Evolutionary conservation across 2,329 filamentous ascomycete species (phyloP), one percentile per base, ranked within the genome.

Genomic region (Juglanconis oblonga): DNA sequence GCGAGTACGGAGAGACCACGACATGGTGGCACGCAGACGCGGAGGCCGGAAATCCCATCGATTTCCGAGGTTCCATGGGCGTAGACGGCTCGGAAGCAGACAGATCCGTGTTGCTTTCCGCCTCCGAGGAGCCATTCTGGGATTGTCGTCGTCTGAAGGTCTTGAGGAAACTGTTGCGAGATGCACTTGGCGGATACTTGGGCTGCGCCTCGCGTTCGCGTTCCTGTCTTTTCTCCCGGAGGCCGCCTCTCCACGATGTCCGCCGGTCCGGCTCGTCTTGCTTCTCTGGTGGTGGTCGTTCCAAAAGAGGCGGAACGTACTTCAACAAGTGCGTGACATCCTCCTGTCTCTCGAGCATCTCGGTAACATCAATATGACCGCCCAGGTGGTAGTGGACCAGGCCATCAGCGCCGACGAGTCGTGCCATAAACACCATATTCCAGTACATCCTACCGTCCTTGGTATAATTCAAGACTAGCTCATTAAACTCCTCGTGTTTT

Each of bases 291-390:
- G 38, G 38, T 1, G 32, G 29, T 11, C 40, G 42, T 4, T 57
- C 51, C 17, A 38, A 17, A 11, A 59, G 11, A 3, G 52, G 33
- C 2, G 59, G 31, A 1, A 52, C 52, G 11, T 51, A 50, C 2
- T 47, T 52, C 9, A 62, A 40, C 5, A 62, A 13, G 5, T 48
- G 9, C 3, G 51, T 40, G 31, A 59, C 38, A 31, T 58, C 40
- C 14, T 62, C 56, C 2, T 59, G 36, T 24, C 52, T 36, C 35
- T 55, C 56, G 0, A 62, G 52, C 35, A 62, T 58, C 29, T 48
- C 48, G 2, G 59, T 62, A 4, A 62, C 59, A 52, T 62, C 59
- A 1, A 62, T 47, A 7, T 59, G 55, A 3, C 59, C 59, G 3
- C 59, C 56, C 2, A 62, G 59, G 7, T 59, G 33, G 14, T 62